Percentiles rank a stretch among this genome's conserved stretches.
Evolutionary conservation across 1,284 basidiomycete genomes (phyloP).

Genomic region (Moesziomyces sp.): DNA sequence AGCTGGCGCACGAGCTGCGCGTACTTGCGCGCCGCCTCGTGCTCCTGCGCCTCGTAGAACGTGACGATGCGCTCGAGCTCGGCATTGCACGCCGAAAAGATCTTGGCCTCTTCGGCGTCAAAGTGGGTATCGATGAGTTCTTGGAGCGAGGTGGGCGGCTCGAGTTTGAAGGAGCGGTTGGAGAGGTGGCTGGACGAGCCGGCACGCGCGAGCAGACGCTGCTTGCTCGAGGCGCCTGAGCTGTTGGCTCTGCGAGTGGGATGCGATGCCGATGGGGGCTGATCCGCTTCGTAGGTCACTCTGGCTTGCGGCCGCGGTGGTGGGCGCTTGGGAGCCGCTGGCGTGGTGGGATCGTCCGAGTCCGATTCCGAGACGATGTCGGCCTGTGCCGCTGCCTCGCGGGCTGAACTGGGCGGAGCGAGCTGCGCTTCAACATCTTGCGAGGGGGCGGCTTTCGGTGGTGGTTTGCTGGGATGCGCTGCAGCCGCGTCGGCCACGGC

Average conservation of each 20-base stretch:
- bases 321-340: too few relatives aligned
- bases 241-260: constrained; percentile 11
- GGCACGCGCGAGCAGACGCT: constrained; percentile 10
- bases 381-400: background rate
- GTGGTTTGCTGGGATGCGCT: background rate
- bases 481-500: background rate
- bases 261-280: background rate
- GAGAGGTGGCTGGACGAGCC: constrained; percentile 16
- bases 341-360: too few relatives aligned
- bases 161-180: constrained; percentile 19
- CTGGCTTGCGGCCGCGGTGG: too few relatives aligned
- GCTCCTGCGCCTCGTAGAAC: constrained; percentile 82
- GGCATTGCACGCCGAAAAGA: constrained; percentile 51
- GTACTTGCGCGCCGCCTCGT: constrained; percentile 75
- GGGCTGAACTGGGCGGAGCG: too few relatives aligned
- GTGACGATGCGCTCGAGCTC: constrained; percentile 54
- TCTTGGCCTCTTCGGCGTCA: constrained; percentile 80
- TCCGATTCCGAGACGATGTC: background rate
- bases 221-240: constrained; percentile 12
- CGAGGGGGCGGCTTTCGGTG: background rate
- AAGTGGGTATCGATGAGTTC: constrained; percentile 70
- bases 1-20: constrained; percentile 77
- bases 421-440: constrained; percentile 23
- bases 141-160: constrained; percentile 22
- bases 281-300: too few relatives aligned